phyloP scores from a whole-genome alignment of 768 basidiomycete species.

The Candolleomyces eurysporus region DNA sequence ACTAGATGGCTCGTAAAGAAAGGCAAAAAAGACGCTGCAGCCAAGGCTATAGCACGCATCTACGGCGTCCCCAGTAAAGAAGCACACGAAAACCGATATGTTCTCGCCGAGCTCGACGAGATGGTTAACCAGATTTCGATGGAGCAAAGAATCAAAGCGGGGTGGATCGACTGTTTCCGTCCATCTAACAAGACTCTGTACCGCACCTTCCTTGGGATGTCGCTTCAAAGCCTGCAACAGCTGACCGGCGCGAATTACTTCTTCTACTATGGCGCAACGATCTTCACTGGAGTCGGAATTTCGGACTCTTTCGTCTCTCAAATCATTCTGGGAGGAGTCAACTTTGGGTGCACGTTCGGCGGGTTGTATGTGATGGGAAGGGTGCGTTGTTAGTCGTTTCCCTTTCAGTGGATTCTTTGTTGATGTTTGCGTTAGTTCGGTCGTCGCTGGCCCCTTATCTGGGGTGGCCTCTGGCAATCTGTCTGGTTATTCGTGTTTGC shows the following conservation, averaged over 20 bases:
- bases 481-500: conserved; percentile 73
- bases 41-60: conserved; percentile 42
- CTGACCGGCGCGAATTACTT: conserved; percentile 71
- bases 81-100: conserved; percentile 38
- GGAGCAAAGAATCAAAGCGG: conserved; percentile 43
- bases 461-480: conserved; percentile 70
- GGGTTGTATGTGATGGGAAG: conserved; percentile 74
- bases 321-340: conserved; percentile 73
- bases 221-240: conserved; percentile 69
- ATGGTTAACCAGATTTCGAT: conserved; percentile 50
- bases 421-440: conserved; percentile 44
- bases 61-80: conserved; percentile 45
- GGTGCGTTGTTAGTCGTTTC: conserved; percentile 27
- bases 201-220: conserved; percentile 62
- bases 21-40: conserved; percentile 48
- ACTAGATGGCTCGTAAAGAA: conserved; percentile 50
- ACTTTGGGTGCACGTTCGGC: conserved; percentile 69
- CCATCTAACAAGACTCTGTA: conserved; percentile 57
- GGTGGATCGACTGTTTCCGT: conserved; percentile 72
- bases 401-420: background rate
- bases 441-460: conserved; percentile 59
- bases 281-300: conserved; percentile 68
- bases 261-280: conserved; percentile 65
- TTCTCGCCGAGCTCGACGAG: conserved; percentile 51
- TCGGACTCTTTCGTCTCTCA: conserved; percentile 67